phyloP scores from a whole-genome alignment of 1,284 basidiomycete species.

The Fomitopsis betulina region DNA sequence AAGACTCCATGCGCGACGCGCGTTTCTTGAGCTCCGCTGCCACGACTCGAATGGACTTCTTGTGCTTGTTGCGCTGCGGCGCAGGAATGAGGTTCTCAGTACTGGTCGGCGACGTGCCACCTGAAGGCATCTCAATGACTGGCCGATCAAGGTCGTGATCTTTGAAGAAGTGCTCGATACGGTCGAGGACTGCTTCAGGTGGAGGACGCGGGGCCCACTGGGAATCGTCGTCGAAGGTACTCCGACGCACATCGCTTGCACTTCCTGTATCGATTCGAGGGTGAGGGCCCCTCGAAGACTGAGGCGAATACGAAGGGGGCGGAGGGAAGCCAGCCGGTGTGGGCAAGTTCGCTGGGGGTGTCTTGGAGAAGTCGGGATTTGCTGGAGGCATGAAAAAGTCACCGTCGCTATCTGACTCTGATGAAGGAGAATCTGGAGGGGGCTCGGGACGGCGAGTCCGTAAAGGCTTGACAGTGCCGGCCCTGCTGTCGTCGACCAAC shows the following conservation, averaged over 20 bases:
- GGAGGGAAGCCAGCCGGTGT: slow-evolving; percentile 19
- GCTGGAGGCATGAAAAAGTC: slow-evolving; percentile 28
- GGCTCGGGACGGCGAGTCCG: not conserved
- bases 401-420: slow-evolving; percentile 41
- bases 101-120: slow-evolving; percentile 73
- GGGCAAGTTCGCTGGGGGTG: slow-evolving; percentile 19
- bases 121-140: slow-evolving; percentile 82
- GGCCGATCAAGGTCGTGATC: slow-evolving; percentile 96
- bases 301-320: slow-evolving; percentile 8
- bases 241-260: slow-evolving; percentile 39
- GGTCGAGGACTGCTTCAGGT: slow-evolving; percentile 91
- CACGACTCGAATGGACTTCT: slow-evolving; percentile 92
- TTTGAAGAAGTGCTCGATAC: slow-evolving; percentile 94
- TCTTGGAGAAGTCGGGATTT: slow-evolving; percentile 12
- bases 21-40: slow-evolving; percentile 78
- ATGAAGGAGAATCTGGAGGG: not conserved
- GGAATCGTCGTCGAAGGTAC: slow-evolving; percentile 55
- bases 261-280: slow-evolving; percentile 20
- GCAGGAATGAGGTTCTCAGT: slow-evolving; percentile 48
- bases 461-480: slow-evolving; percentile 15
- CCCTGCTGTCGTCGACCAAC: slow-evolving; percentile 20
- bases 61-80: slow-evolving; percentile 43
- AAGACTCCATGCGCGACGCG: slow-evolving; percentile 46
- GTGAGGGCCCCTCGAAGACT: slow-evolving; percentile 8
- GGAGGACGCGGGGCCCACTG: slow-evolving; percentile 88